Conservation (phyloP, 148 eudicot genomes). For the Chenopodium quinoa region DNA sequence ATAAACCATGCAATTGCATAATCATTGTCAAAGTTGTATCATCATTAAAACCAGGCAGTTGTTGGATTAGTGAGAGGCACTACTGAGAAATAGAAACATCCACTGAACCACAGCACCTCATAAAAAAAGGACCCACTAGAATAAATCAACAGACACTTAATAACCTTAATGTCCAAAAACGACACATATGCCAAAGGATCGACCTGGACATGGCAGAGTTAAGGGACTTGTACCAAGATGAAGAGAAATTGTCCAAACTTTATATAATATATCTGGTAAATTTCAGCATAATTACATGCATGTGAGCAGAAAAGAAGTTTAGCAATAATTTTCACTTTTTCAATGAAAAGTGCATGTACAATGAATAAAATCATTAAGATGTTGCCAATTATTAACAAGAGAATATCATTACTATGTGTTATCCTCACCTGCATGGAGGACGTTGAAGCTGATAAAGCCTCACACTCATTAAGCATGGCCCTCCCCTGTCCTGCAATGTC, state of each 20-base stretch:
- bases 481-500: constrained; percentile 66
- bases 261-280: not conserved
- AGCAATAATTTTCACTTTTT: not conserved
- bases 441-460: constrained; percentile 59
- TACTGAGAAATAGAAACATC: not conserved
- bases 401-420: not conserved
- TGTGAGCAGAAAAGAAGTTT: not conserved
- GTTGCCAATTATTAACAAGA: not conserved
- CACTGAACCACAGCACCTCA: not conserved
- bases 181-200: not conserved
- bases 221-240: not conserved
- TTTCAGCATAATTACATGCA: not conserved
- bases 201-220: not conserved
- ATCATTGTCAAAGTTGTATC: not conserved
- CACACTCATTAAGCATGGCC: constrained; percentile 83
- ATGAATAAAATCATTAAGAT: not conserved
- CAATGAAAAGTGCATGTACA: not conserved
- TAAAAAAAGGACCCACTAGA: not conserved
- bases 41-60: not conserved
- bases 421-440: constrained; percentile 75
- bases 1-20: not conserved
- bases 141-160: not conserved
- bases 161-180: not conserved
- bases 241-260: not conserved
- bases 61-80: not conserved